Evolutionary conservation across 257 asterid species (phyloP), one percentile per base, ranked within the genome.

Genomic region (Striga asiatica): DNA sequence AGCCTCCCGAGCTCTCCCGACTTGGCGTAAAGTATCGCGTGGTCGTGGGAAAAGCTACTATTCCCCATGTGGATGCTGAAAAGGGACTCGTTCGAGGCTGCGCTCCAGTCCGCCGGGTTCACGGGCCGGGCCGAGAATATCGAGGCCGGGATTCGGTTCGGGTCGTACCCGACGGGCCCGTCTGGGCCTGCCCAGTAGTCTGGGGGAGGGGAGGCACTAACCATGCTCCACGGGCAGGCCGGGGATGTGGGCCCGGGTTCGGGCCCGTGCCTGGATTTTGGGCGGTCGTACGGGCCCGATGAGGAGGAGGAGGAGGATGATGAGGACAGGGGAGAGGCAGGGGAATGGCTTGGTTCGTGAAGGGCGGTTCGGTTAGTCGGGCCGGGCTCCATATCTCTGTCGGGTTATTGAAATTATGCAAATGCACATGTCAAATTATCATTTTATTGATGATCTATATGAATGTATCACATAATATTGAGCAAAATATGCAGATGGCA

Each of bases 61-160:
- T 81, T 82, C 28, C 95, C 94, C 84, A 75, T 76, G 17, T 84
- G 94, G 46, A 91, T 82, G 59, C 98, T 91, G 75, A 91, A 91
- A 31, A 91, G 58, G 0, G 98, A 91, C 31, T 87, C 98, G 9
- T 87, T 91, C 1, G 98, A 91, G 35, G 93, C 75, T 8, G 60
- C 60, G 43, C 98, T 91, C 98, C 98, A 91, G 0, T 87, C 94
- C 18, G 62, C 42, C 0, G 73, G 65, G 20, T 70, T 73, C 2
- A 78, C 8, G 1, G 85, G 73, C 18, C 76, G 77, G 2, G 64
- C 48, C 0, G 85, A 35, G 21, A 91, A 91, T n/a, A 87, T 19
- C 2, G 95, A 82, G 1, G 89, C 50, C 0, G 95, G 98, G 8
- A 91, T 91, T 1, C 96, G 88, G 19, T 68, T 68, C 0, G 96